Evolutionary conservation across 2,329 filamentous ascomycete species (phyloP), one percentile per base, ranked within the genome.

Genomic region (Colletotrichum zoysiae): DNA sequence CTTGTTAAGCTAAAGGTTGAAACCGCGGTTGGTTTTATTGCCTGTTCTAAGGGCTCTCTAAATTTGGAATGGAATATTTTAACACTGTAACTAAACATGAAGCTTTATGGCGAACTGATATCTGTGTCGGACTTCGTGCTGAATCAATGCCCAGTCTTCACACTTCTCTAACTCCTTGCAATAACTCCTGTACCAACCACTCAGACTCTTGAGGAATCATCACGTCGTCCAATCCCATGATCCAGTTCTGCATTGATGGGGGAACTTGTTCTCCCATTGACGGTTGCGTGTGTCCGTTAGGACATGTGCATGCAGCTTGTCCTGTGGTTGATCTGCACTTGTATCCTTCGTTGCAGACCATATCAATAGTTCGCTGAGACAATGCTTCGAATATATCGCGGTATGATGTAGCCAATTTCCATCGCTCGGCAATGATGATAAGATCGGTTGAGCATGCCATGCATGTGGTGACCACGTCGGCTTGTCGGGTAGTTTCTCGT

Each of bases 401-500:
- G 70, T 81, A 82, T 0, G 78, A 65, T 0, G 77, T 76, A 0
- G 80, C 80, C 26, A 76, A 63, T n/a, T 65, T 78, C 79, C 79
- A 81, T 20, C 80, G 68, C 62, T 81, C 78, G 5, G 80, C 79
- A 12, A 82, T 79, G 51, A 82, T 80, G 44, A 80, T 76, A 8
- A 82, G 75, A 1, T 79, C 78, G 1, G 76, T 80, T 35, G 75
- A 80, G 71, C 81, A 82, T 2, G 78, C 79, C 75, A 78, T 80
- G 68, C 79, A 81, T 0, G 79, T 81, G 26, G 74, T 78, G 55
- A 78, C 75, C 0, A 81, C 77, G 9, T 77, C 53, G 4, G 64
- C 51, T 57, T 61, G 57, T 1, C 68, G 44, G n/a, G 51, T 53
- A 2, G 57, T 62, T 30, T 71, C 57, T 33, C 64, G 42, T 2